Evolutionary conservation across 2,329 filamentous ascomycete genomes (phyloP), one percentile per base, ranked within the genome.

Genomic region (Arthrobotrys megalospora): DNA sequence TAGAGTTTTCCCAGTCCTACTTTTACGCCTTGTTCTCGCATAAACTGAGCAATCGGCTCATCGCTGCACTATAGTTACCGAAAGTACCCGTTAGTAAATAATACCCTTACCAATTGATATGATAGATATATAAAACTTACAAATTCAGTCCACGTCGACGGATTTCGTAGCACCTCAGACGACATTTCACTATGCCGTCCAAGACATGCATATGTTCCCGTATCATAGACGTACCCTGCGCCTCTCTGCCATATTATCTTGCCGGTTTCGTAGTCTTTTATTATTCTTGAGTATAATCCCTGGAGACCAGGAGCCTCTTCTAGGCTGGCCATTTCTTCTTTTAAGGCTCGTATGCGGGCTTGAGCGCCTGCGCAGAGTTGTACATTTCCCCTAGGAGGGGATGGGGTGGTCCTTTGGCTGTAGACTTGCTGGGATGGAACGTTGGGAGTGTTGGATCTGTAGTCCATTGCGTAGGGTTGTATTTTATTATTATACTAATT

Each of bases 251-350:
- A 76, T 4, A 60, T 32, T 41, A 76, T 76, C 34, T 52, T 60
- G 14, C 72, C 72, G 48, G 58, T 65, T 32, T 24, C 28, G 24
- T 76, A 76, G 72, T 76, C 72, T 12, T 48, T 43, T 24, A 76
- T 70, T 28, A 76, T 76, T 28, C 10, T 32, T 5, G 38, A 11
- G 38, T 76, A 76, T 36, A 76, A 28, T 16, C 36, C 19, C 14
- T 47, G 60, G 32, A 76, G 62, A 24, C 64, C 58, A 2, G 72
- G 36, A 3, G 72, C 65, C 1, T 14, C 34, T 10, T 55, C 28
- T 7, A 67, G 19, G 55, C 48, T 67, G 21, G 62, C 38, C 32
- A 55, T 60, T 3, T 69, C 48, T 48, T 68, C 66, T 36, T 53
- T 60, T 6, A 76, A 36, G 16, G 24, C 55, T 24, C 48, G 21